phyloP scores from a whole-genome alignment of 495 filamentous ascomycete species.

The Penicillium lividum region DNA sequence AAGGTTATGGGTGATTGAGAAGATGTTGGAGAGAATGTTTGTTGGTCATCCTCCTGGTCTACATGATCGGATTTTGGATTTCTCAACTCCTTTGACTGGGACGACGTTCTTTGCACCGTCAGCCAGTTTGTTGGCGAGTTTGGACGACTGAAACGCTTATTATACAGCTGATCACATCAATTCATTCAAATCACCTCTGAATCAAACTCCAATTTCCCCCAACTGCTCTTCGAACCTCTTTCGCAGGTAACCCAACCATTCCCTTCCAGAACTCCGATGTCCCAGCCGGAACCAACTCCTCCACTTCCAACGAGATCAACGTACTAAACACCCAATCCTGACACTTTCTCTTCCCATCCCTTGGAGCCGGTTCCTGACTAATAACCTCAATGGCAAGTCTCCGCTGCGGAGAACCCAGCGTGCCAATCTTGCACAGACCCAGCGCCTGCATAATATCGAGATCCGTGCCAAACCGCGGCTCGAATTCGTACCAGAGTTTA shows the following conservation, averaged over 20 bases:
- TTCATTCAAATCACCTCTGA: background rate
- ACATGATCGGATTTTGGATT: constrained; percentile 58
- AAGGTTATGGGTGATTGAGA: constrained; percentile 57
- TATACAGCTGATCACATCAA: background rate
- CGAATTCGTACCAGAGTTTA: constrained; percentile 21
- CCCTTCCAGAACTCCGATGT: constrained; percentile 29
- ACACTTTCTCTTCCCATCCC: constrained; percentile 20
- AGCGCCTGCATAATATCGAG: constrained; percentile 12
- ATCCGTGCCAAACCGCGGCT: constrained; percentile 11
- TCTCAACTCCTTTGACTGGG: constrained; percentile 54
- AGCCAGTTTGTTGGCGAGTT: constrained; percentile 13
- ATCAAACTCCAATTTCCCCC: constrained; percentile 17
- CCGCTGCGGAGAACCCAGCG: constrained; percentile 15
- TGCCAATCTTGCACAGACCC: constrained; percentile 16
- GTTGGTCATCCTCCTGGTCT: constrained; percentile 54
- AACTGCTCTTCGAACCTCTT: constrained; percentile 15
- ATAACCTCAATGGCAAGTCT: constrained; percentile 20
- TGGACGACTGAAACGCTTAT: background rate
- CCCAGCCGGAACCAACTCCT: constrained; percentile 24
- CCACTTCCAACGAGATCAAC: constrained; percentile 26
- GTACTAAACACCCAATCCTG: constrained; percentile 32
- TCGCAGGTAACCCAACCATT: constrained; percentile 21
- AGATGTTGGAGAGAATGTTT: constrained; percentile 61
- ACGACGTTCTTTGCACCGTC: constrained; percentile 56
- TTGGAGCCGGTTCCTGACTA: constrained; percentile 19